Evolutionary conservation across 1,284 basidiomycete species (phyloP).

Genomic region (Xanthoconium separans): DNA sequence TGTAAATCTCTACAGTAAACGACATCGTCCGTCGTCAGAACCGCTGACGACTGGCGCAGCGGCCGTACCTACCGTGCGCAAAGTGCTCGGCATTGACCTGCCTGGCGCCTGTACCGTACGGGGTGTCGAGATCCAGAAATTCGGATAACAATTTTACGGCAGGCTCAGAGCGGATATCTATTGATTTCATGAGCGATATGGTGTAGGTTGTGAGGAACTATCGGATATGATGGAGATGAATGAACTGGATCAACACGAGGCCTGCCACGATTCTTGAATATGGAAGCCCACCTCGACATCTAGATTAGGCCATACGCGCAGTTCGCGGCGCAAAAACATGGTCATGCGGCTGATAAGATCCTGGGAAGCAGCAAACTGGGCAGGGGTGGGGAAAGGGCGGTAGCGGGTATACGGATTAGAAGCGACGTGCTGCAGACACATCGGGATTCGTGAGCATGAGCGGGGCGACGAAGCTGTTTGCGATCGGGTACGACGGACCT

Average conservation of each 20-base stretch:
- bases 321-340: constrained; percentile 78
- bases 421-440: constrained; percentile 71
- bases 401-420: constrained; percentile 82
- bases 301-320: constrained; percentile 78
- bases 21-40: constrained; percentile 6
- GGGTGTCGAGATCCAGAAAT: constrained; percentile 75
- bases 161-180: constrained; percentile 86
- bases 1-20: constrained; percentile 68
- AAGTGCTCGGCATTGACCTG: constrained; percentile 83
- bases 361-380: constrained; percentile 72
- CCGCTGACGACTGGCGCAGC: not conserved
- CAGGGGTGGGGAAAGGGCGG: constrained; percentile 76
- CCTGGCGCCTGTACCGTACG: constrained; percentile 52
- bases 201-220: constrained; percentile 79
- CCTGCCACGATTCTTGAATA: not conserved
- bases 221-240: constrained; percentile 3
- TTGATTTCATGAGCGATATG: constrained; percentile 80
- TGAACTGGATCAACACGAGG: constrained; percentile 11
- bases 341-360: constrained; percentile 75
- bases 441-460: too few relatives aligned
- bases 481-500: constrained; percentile 44
- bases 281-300: constrained; percentile 71
- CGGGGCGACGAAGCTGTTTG: too few relatives aligned
- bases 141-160: constrained; percentile 80
- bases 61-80: constrained; percentile 67